Percentiles rank a stretch among this genome's conserved stretches.
These are phyloP conservation scores for Gynostemma pentaphyllum DNA, from an alignment of 306 rosid species.

Conservation along the genomic window DNA sequence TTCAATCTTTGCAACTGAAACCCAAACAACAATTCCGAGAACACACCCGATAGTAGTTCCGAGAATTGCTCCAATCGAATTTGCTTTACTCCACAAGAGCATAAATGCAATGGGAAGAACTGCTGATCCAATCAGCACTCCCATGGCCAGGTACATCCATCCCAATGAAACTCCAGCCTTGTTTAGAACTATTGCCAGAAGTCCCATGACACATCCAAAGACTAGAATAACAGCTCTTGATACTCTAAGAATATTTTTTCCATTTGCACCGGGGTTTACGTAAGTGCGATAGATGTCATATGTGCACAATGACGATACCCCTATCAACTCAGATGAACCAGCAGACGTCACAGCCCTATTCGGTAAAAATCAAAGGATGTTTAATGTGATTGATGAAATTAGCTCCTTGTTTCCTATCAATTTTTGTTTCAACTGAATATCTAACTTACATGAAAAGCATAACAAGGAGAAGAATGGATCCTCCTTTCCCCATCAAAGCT, in stretches of 20 bases:
- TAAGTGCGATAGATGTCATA: constrained; percentile 81
- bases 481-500: constrained; percentile 92
- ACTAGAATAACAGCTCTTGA: constrained; percentile 54
- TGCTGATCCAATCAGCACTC: constrained; percentile 84
- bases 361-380: neutral
- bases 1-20: constrained; percentile 47
- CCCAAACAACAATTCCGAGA: constrained; percentile 69
- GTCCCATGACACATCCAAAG: constrained; percentile 82
- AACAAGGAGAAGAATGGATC: constrained; percentile 79
- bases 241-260: constrained; percentile 64
- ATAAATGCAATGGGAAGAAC: constrained; percentile 85
- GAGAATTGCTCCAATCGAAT: constrained; percentile 71
- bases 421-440: neutral
- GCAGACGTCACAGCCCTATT: constrained; percentile 96
- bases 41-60: constrained; percentile 66
- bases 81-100: constrained; percentile 84
- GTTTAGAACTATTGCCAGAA: constrained; percentile 69
- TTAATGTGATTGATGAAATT: neutral
- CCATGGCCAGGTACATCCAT: constrained; percentile 96
- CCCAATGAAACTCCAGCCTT: constrained; percentile 77
- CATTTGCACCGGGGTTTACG: constrained; percentile 69
- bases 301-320: constrained; percentile 76
- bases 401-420: neutral
- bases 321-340: constrained; percentile 84
- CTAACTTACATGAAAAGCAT: constrained; percentile 89